phyloP scores from a whole-genome alignment of 2,329 filamentous ascomycete genomes.

The Emergomyces africanus region DNA sequence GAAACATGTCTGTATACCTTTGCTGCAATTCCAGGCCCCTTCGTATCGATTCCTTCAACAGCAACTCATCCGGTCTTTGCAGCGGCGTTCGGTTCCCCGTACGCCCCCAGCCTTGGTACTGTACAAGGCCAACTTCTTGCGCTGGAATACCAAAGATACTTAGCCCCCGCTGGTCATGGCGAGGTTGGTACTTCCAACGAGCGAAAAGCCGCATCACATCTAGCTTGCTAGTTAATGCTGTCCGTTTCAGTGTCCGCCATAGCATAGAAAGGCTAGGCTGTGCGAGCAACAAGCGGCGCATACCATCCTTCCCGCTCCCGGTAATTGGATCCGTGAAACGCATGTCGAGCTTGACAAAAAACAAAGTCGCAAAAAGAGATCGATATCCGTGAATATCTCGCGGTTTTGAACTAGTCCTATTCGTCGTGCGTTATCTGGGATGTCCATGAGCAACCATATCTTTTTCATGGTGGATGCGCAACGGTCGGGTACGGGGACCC shows the following conservation, averaged over 20 bases:
- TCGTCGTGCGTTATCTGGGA: slow-evolving; percentile 45
- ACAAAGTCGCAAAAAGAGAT: slow-evolving; percentile 51
- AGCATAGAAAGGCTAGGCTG: slow-evolving; percentile 46
- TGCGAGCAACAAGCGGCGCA: slow-evolving; percentile 48
- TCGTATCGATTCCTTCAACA: slow-evolving; percentile 43
- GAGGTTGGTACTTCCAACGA: slow-evolving; percentile 41
- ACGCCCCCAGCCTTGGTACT: slow-evolving; percentile 25
- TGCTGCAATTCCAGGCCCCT: slow-evolving; percentile 42
- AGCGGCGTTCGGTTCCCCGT: slow-evolving; percentile 32
- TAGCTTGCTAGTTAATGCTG: slow-evolving; percentile 35
- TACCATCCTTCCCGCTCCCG: slow-evolving; percentile 37
- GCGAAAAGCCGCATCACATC: slow-evolving; percentile 47
- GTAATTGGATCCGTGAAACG: slow-evolving; percentile 51
- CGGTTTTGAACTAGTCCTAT: slow-evolving; percentile 41
- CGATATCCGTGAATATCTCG: slow-evolving; percentile 43
- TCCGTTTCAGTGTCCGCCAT: slow-evolving; percentile 47
- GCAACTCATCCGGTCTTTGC: slow-evolving; percentile 44
- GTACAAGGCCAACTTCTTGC: slow-evolving; percentile 38
- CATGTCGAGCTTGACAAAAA: slow-evolving; percentile 62
- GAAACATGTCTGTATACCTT: slow-evolving; percentile 44
- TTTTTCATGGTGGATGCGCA: slow-evolving; percentile 44
- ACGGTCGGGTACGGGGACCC: slow-evolving; percentile 42
- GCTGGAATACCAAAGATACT: slow-evolving; percentile 41
- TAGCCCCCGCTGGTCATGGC: slow-evolving; percentile 13
- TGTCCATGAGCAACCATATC: slow-evolving; percentile 62